Percentiles rank a stretch among this genome's conserved stretches.
These are phyloP conservation scores for Diaporthe sp. DNA, from an alignment of 2,329 filamentous ascomycete species.

Conservation along the genomic window DNA sequence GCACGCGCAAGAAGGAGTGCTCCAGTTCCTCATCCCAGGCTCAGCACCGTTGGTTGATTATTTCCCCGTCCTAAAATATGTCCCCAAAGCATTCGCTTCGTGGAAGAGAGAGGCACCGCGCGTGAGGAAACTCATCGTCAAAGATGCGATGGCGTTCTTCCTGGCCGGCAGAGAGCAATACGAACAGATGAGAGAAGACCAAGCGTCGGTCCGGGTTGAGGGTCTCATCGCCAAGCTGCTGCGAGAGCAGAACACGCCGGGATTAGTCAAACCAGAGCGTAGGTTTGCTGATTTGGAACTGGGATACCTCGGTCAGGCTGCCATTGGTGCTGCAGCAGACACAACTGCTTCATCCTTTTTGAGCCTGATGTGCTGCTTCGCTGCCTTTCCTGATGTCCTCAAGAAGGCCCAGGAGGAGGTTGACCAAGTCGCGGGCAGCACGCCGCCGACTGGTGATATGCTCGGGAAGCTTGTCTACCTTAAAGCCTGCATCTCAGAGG, in stretches of 20 bases:
- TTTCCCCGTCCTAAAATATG: conserved; percentile 19
- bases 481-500: conserved; percentile 25
- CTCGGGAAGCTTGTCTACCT: conserved; percentile 24
- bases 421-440: neutral
- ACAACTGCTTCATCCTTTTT: neutral
- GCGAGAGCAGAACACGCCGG: conserved; percentile 11
- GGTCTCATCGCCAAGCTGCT: conserved; percentile 23
- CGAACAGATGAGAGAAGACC: neutral
- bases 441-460: conserved; percentile 7
- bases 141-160: neutral
- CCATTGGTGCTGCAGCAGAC: conserved; percentile 12
- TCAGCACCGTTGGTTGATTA: conserved; percentile 24
- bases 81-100: neutral
- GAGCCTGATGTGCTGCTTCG: conserved; percentile 17
- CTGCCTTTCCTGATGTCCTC: conserved; percentile 15
- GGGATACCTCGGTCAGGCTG: neutral
- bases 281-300: conserved; percentile 19
- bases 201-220: neutral
- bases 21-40: conserved; percentile 5
- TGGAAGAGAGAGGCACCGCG: conserved; percentile 28
- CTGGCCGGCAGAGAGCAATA: neutral
- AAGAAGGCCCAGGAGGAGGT: conserved; percentile 28
- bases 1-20: conserved; percentile 9
- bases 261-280: neutral
- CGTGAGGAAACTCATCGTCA: neutral